Evolutionary conservation across 2,329 filamentous ascomycete genomes (phyloP).

Genomic region (Calonectria fujianensis): DNA sequence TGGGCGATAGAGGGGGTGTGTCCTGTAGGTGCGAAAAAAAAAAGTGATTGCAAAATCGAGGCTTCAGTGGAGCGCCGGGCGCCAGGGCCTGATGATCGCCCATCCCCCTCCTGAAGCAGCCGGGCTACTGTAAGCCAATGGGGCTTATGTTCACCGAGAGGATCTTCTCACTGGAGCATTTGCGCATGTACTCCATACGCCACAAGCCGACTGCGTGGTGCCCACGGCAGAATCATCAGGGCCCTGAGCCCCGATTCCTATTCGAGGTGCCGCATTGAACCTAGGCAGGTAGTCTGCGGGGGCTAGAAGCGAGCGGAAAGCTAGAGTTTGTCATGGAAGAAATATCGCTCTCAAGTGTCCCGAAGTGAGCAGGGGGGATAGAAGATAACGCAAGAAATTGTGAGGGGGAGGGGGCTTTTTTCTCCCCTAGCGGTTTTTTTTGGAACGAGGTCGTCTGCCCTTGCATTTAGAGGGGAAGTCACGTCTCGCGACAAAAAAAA

Average conservation of each 20-base stretch:
- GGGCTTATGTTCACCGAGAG: constrained; percentile 28
- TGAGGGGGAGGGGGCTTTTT: not conserved
- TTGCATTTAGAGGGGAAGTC: constrained; percentile 18
- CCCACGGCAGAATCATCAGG: constrained; percentile 22
- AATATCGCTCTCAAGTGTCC: constrained; percentile 29
- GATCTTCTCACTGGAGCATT: constrained; percentile 5
- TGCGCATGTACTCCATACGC: constrained; percentile 16
- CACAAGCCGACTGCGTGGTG: constrained; percentile 8
- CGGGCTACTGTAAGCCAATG: constrained; percentile 36
- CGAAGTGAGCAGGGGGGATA: constrained; percentile 11
- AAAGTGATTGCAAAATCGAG: constrained; percentile 22
- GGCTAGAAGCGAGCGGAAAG: constrained; percentile 28
- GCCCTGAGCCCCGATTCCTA: constrained; percentile 25
- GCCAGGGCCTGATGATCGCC: constrained; percentile 28
- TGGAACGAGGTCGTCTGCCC: constrained; percentile 6
- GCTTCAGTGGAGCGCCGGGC: constrained; percentile 27
- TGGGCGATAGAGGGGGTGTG: constrained; percentile 30
- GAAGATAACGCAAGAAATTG: constrained; percentile 23
- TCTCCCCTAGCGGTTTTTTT: constrained; percentile 17
- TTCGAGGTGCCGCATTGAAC: constrained; percentile 22
- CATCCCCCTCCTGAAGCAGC: constrained; percentile 28
- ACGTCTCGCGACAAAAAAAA: constrained; percentile 39
- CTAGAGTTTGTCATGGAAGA: constrained; percentile 32
- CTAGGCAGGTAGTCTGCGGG: constrained; percentile 18
- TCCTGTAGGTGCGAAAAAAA: constrained; percentile 8